Evolutionary conservation across 2,329 filamentous ascomycete species (phyloP), one percentile per base, ranked within the genome.

Genomic region (Ceratocystis harringtonii): DNA sequence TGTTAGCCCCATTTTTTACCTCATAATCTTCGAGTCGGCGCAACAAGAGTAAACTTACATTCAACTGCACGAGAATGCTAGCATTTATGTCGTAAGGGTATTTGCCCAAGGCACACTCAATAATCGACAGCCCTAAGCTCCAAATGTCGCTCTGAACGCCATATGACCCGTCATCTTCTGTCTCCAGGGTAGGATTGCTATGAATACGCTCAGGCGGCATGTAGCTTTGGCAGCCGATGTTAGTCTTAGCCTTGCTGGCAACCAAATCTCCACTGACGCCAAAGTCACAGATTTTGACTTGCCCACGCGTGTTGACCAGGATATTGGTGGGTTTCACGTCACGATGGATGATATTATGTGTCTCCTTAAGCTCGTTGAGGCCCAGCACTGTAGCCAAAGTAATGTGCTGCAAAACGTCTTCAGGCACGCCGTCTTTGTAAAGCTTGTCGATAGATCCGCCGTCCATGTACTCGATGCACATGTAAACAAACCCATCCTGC

Each of bases 251-350:
- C 71, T 97, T 97, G 77, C 91, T 96, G 28, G 94, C 92, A 25
- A 99, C 94, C 28, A 99, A 78, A 71, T 99, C 99, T 64, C 94
- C 94, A 70, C 89, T 95, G 65, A 99, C 94, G 66, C 94, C 94
- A 74, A 99, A 99, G 75, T 99, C 94, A 76, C 94, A 99, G 66
- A 99, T 96, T 77, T 99, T 99, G 78, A 97, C 82, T 72, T 96
- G 91, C 0, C 94, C 94, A 52, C 82, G 82, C 1, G 87, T 89
- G 75, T 97, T 99, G 74, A 90, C 85, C 1, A 99, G 80, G 67
- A 99, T 96, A 72, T 99, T 99, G n/a, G 94, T 99, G 1, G 94
- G 94, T 75, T 99, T 99, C 69, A 99, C 94, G 73, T 99, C 94
- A 69, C 94, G 87, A 74, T 99, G 94, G 69, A 99, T 99, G 75